phyloP scores from a whole-genome alignment of 2,329 filamentous ascomycete genomes.

The Emergomyces pasteurianus region DNA sequence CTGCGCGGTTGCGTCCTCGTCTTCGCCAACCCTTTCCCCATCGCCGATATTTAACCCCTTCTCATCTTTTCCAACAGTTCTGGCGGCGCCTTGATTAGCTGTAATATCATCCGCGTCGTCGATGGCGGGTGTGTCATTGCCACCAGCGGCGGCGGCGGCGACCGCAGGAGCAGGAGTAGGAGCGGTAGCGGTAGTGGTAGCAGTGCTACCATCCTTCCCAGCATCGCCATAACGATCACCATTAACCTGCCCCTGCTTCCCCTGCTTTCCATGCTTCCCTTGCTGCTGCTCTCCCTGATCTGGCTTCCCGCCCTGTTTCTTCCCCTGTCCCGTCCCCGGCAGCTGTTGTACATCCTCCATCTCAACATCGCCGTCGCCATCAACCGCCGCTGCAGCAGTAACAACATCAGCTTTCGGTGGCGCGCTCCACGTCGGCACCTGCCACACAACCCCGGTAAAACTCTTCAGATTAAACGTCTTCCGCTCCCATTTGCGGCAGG shows the following conservation, averaged over 20 bases:
- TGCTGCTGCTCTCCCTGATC: neutral
- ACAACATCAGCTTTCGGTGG: conserved; percentile 33
- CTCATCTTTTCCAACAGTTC: conserved; percentile 48
- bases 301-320: neutral
- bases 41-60: conserved; percentile 21
- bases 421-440: conserved; percentile 70
- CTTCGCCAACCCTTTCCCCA: conserved; percentile 24
- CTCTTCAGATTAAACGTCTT: conserved; percentile 77
- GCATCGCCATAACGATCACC: neutral
- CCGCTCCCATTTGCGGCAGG: conserved; percentile 82
- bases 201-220: no score
- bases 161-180: neutral
- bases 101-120: conserved; percentile 44
- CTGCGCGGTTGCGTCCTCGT: conserved; percentile 35
- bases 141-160: no score
- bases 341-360: neutral
- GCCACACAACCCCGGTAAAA: conserved; percentile 80
- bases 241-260: neutral
- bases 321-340: neutral
- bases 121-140: conserved; percentile 32
- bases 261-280: neutral
- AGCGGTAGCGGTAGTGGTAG: neutral
- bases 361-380: neutral
- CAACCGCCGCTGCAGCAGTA: conserved; percentile 26
- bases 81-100: conserved; percentile 43